Conservation (phyloP, 805 yeast species). For the Kodamaea neixiangensis region DNA sequence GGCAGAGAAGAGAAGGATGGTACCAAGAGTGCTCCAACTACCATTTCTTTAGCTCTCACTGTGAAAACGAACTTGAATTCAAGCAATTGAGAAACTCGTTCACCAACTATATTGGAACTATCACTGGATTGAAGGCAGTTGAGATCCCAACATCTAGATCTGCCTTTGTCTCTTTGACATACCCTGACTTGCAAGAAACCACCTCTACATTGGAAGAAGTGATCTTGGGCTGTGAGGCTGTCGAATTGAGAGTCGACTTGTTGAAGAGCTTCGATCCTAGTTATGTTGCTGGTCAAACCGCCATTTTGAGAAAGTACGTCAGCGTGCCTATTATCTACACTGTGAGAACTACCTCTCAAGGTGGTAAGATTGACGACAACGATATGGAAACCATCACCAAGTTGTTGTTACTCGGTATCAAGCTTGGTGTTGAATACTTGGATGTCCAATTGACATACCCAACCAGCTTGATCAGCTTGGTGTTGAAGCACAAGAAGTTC, state of each 20-base stretch:
- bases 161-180: constrained; percentile 72
- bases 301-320: constrained; percentile 62
- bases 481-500: constrained; percentile 54
- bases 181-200: constrained; percentile 54
- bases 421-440: constrained; percentile 76
- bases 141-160: constrained; percentile 53
- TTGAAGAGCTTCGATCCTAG: constrained; percentile 50
- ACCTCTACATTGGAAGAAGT: constrained; percentile 52
- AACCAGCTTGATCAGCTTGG: constrained; percentile 49
- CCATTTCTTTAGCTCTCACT: constrained; percentile 75
- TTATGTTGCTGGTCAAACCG: constrained; percentile 74
- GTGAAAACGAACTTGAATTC: constrained; percentile 56
- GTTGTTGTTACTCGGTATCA: constrained; percentile 63
- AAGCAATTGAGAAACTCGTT: constrained; percentile 59
- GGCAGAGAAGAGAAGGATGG: constrained; percentile 79
- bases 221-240: constrained; percentile 72
- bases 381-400: constrained; percentile 48
- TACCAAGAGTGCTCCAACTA: constrained; percentile 80
- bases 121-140: constrained; percentile 54
- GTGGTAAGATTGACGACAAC: constrained; percentile 75
- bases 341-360: constrained; percentile 74
- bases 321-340: constrained; percentile 80
- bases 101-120: constrained; percentile 54
- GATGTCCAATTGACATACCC: constrained; percentile 80
- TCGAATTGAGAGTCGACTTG: constrained; percentile 80